Percentiles rank a stretch among this genome's conserved stretches.
These are phyloP conservation scores for Fusarium begoniae DNA, from an alignment of 2,329 filamentous ascomycete species.

Conservation along the genomic window DNA sequence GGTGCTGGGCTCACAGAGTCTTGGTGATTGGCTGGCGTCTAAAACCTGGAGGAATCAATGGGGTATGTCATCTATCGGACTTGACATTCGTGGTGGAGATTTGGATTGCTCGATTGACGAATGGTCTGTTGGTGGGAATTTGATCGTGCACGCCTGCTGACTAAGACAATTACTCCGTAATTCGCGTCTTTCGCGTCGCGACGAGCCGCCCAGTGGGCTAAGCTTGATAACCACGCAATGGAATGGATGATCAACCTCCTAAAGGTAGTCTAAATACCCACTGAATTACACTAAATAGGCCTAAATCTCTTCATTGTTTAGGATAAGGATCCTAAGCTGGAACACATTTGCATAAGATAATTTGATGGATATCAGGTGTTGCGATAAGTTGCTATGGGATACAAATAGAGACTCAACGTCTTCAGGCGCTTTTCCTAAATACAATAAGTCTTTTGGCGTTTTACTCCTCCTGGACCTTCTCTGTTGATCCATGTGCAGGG, in stretches of 20 bases:
- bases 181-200: not conserved
- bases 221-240: not conserved
- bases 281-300: not conserved
- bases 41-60: too few relatives aligned
- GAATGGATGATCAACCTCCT: not conserved
- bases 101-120: not conserved
- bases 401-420: not conserved
- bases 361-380: not conserved
- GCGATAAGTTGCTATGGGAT: not conserved
- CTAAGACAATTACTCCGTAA: not conserved
- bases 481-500: not conserved
- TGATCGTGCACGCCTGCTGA: not conserved
- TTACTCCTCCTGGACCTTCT: constrained; percentile 11
- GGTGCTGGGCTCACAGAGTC: accelerated
- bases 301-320: not conserved
- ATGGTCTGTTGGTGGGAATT: not conserved
- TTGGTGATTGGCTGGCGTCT: not conserved
- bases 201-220: accelerated
- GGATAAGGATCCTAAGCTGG: not conserved
- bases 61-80: not conserved
- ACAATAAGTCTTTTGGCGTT: not conserved
- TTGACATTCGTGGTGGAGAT: not conserved
- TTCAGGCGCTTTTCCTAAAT: not conserved
- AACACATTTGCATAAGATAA: not conserved
- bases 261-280: not conserved